Percentiles rank a stretch among this genome's conserved stretches.
Evolutionary conservation across 257 asterid species (phyloP).

Genomic region (Jacaranda mimosifolia): DNA sequence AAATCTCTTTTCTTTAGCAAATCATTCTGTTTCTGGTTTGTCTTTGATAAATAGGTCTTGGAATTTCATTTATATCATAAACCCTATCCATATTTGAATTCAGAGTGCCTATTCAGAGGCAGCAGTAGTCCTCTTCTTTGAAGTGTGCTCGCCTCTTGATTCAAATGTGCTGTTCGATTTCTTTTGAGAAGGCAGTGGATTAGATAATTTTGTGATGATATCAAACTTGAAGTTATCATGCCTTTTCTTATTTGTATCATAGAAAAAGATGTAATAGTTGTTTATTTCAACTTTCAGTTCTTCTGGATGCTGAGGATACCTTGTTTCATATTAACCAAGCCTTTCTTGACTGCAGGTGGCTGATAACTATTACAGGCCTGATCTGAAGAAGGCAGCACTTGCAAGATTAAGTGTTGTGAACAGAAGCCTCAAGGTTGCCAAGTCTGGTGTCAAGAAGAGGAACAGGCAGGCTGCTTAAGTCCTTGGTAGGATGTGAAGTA

Average conservation of each 20-base stretch:
- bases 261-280: no score
- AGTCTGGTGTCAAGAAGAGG: slow-evolving; percentile 92
- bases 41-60: not conserved
- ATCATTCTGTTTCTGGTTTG: not conserved
- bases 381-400: slow-evolving; percentile 91
- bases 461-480: slow-evolving; percentile 69
- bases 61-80: not conserved
- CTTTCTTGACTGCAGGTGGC: slow-evolving; percentile 60
- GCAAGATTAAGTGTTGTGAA: slow-evolving; percentile 82
- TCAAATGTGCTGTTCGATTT: not conserved
- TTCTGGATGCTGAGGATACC: not conserved
- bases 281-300: not conserved
- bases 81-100: not conserved
- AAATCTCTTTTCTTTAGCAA: not conserved
- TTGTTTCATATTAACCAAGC: not conserved
- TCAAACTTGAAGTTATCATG: not conserved
- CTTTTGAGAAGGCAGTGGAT: no score
- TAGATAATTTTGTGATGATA: not conserved
- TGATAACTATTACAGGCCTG: slow-evolving; percentile 88
- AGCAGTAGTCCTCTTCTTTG: not conserved
- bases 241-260: not conserved
- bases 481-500: slow-evolving; percentile 25
- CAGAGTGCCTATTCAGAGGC: no score
- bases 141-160: not conserved
- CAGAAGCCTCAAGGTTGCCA: slow-evolving; percentile 93